Percentiles rank a stretch among this genome's conserved stretches.
phyloP scores from a whole-genome alignment of 495 filamentous ascomycete genomes.

The Neurospora tetrasperma region DNA sequence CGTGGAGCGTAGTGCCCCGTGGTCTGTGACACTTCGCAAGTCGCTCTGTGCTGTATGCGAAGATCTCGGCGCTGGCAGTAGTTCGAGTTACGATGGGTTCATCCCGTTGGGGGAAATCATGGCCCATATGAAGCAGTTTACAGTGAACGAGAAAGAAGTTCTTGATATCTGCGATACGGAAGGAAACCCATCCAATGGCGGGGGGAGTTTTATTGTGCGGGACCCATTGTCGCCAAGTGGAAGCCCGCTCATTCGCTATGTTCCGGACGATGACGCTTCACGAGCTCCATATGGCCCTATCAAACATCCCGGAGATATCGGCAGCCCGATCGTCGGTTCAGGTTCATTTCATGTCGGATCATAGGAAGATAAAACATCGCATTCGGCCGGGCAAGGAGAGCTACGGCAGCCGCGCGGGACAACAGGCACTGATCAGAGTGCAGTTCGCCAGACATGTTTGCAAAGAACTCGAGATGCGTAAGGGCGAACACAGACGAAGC shows the following conservation, averaged over 20 bases:
- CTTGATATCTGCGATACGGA: constrained; percentile 87
- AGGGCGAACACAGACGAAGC: neutral
- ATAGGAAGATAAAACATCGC: neutral
- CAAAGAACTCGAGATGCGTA: neutral
- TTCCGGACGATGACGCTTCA: constrained; percentile 24
- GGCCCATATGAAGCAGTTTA: constrained; percentile 52
- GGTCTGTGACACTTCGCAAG: constrained; percentile 36
- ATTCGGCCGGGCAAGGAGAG: constrained; percentile 8
- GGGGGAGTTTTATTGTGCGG: constrained; percentile 65
- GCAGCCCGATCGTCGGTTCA: constrained; percentile 29
- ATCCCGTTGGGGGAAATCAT: constrained; percentile 57
- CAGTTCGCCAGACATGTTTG: neutral
- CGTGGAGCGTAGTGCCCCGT: constrained; percentile 20
- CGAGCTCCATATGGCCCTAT: constrained; percentile 26
- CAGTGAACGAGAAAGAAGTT: constrained; percentile 60
- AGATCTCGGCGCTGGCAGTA: constrained; percentile 28
- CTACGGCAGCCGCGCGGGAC: neutral
- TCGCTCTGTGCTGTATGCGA: constrained; percentile 41
- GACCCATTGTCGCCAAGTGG: constrained; percentile 29
- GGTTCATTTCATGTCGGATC: constrained; percentile 6
- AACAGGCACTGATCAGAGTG: neutral
- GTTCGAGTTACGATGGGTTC: constrained; percentile 42
- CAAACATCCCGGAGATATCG: constrained; percentile 45
- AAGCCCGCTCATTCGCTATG: constrained; percentile 55
- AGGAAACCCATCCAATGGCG: constrained; percentile 78